Conservation (phyloP, 2,329 filamentous ascomycete species). For the Fusarium sp. region DNA sequence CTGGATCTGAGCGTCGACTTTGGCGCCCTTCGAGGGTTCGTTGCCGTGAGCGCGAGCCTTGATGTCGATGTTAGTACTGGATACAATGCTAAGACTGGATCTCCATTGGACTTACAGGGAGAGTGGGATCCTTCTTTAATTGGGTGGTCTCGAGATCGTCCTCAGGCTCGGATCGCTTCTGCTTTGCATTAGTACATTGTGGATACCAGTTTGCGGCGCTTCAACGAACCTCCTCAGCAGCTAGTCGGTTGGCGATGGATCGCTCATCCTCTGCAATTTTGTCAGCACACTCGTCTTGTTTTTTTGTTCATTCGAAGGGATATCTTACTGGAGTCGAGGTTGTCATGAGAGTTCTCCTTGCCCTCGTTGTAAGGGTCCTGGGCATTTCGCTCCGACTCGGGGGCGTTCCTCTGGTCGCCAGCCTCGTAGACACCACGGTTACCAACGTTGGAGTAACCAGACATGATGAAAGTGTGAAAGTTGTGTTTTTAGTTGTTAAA, state of each 20-base stretch:
- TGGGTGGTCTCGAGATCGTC: constrained; percentile 56
- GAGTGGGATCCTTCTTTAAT: constrained; percentile 69
- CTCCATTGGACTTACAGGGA: constrained; percentile 58
- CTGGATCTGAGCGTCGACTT: constrained; percentile 75
- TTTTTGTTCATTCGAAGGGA: too few species aligned
- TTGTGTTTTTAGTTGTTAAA: not conserved
- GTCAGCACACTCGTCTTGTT: constrained; percentile 54
- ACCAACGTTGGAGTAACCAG: constrained; percentile 73
- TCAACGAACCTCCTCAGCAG: constrained; percentile 66
- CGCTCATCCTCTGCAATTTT: constrained; percentile 71
- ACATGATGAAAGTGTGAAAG: constrained; percentile 43
- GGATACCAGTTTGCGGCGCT: not conserved
- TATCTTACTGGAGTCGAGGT: constrained; percentile 76
- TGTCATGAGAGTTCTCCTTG: constrained; percentile 73
- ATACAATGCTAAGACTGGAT: not conserved
- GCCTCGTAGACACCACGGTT: constrained; percentile 75
- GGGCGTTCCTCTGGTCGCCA: constrained; percentile 77
- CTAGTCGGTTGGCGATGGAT: constrained; percentile 77
- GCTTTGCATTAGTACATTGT: constrained; percentile 1
- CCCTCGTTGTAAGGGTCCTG: constrained; percentile 77
- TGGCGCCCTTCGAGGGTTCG: constrained; percentile 76
- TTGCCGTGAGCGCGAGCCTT: constrained; percentile 76
- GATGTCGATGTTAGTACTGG: not conserved
- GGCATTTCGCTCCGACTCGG: constrained; percentile 61
- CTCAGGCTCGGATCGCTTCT: constrained; percentile 54